Evolutionary conservation across 768 basidiomycete genomes (phyloP).

Genomic region (Hypholoma sublateritium): DNA sequence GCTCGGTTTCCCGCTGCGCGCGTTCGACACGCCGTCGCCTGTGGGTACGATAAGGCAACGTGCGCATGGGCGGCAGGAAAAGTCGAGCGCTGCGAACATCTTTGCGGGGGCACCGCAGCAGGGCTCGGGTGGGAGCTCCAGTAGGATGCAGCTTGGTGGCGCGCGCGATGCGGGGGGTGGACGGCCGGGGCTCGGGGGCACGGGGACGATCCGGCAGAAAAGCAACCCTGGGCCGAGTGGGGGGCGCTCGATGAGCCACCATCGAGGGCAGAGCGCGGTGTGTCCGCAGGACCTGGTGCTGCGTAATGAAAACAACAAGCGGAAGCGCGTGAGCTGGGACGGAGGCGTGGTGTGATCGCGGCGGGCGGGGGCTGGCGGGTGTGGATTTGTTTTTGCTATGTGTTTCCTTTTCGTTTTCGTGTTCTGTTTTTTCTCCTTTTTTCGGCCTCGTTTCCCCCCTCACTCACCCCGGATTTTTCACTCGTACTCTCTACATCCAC

Average conservation of each 20-base stretch:
- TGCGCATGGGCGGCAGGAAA: not conserved
- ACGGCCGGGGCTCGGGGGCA: not conserved
- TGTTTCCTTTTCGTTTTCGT: not conserved
- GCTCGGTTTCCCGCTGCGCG: slow-evolving; percentile 8
- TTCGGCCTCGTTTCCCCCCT: not conserved
- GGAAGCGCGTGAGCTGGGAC: slow-evolving; percentile 49
- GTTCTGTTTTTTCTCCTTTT: not conserved
- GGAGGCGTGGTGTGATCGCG: slow-evolving; percentile 22
- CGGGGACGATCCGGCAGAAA: slow-evolving; percentile 4
- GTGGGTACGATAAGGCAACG: slow-evolving; percentile 13
- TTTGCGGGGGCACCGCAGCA: not conserved
- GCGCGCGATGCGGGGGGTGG: not conserved
- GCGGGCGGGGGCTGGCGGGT: too few relatives aligned
- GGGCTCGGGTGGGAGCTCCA: not conserved
- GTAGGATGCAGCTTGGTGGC: not conserved
- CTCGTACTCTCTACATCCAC: too few relatives aligned
- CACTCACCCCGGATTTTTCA: too few relatives aligned
- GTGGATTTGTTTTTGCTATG: not conserved
- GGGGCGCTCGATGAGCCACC: slow-evolving; percentile 35
- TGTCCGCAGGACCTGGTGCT: slow-evolving; percentile 40
- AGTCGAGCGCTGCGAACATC: not conserved
- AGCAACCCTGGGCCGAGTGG: slow-evolving; percentile 5
- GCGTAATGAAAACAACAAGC: slow-evolving; percentile 29
- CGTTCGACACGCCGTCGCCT: slow-evolving; percentile 11
- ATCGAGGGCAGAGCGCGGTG: slow-evolving; percentile 45